A percentile compares a stretch with the other conserved stretches of the same genome.
Conservation (phyloP, 306 rosid species). For the Rosa rugosa region DNA sequence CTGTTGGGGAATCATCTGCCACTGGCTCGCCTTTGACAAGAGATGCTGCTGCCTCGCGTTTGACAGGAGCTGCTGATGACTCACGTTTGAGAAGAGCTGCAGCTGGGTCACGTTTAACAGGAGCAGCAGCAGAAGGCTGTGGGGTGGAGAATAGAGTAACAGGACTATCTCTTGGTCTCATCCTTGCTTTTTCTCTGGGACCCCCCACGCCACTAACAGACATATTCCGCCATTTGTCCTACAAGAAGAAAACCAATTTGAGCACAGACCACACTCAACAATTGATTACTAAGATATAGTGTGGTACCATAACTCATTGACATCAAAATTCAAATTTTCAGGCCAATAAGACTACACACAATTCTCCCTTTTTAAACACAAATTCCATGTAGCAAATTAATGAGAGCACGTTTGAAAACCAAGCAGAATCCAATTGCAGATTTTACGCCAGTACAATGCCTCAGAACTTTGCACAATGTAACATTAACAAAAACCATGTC, state of each 20-base stretch:
- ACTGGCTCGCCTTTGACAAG: conserved; percentile 18
- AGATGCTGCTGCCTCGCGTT: conserved; percentile 1
- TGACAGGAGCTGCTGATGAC: conserved; percentile 14
- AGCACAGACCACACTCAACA: neutral
- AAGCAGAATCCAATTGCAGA: neutral
- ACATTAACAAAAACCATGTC: neutral
- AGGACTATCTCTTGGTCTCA: conserved; percentile 32
- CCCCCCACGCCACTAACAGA: conserved; percentile 39
- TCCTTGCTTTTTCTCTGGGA: conserved; percentile 35
- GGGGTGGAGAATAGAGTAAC: conserved; percentile 10
- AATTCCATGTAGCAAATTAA: neutral
- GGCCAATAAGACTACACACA: neutral
- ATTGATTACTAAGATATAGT: neutral
- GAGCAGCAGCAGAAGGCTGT: conserved; percentile 16
- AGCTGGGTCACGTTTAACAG: conserved; percentile 6
- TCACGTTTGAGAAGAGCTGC: conserved; percentile 11
- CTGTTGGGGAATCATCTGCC: conserved; percentile 33
- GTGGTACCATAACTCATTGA: neutral
- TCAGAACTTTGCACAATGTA: neutral
- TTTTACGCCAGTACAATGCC: neutral
- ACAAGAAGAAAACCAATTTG: conserved; percentile 9
- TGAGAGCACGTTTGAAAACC: no score
- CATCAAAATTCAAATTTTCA: neutral
- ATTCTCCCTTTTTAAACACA: neutral
- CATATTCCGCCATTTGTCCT: conserved; percentile 54